These are phyloP conservation scores for Solanum habrochaites DNA, from an alignment of 257 asterid genomes.

Conservation along the genomic window DNA sequence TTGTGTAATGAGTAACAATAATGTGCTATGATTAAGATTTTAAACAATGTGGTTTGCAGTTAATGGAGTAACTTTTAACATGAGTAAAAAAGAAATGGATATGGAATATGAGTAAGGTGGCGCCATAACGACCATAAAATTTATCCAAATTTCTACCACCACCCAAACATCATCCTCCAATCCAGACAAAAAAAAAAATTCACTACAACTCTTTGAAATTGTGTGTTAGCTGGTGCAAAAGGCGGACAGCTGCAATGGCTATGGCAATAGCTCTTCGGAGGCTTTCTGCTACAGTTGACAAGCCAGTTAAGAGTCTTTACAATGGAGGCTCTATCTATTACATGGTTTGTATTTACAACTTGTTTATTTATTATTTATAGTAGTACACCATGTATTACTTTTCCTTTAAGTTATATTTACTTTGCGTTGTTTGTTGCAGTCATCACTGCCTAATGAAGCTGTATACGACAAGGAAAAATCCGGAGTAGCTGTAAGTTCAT, in stretches of 20 bases:
- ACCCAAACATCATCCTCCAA: conserved; percentile 29
- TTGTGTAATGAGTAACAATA: not conserved
- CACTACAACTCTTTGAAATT: not conserved
- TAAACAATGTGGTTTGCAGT: not conserved
- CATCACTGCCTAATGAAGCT: conserved; percentile 67
- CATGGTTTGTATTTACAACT: conserved; percentile 33
- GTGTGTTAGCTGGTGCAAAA: not conserved
- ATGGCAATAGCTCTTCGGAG: conserved; percentile 76
- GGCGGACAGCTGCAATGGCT: conserved; percentile 37
- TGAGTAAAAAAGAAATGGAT: not conserved
- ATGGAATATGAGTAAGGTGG: not conserved
- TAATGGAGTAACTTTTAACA: not conserved
- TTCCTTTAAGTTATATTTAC: not conserved
- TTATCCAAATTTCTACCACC: conserved; percentile 43
- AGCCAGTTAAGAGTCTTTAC: conserved; percentile 45
- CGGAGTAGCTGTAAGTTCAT: conserved; percentile 51
- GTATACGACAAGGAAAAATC: conserved; percentile 69
- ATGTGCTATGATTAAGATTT: not conserved
- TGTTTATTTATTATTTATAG: not conserved
- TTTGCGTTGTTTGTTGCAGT: conserved; percentile 20
- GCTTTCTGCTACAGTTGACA: conserved; percentile 56
- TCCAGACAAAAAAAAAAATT: not conserved
- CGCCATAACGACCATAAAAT: conserved; percentile 24
- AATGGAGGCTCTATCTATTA: conserved; percentile 50
- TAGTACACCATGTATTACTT: not conserved